Evolutionary conservation across 2,329 filamentous ascomycete species (phyloP).

Genomic region (Fusarium sp.): DNA sequence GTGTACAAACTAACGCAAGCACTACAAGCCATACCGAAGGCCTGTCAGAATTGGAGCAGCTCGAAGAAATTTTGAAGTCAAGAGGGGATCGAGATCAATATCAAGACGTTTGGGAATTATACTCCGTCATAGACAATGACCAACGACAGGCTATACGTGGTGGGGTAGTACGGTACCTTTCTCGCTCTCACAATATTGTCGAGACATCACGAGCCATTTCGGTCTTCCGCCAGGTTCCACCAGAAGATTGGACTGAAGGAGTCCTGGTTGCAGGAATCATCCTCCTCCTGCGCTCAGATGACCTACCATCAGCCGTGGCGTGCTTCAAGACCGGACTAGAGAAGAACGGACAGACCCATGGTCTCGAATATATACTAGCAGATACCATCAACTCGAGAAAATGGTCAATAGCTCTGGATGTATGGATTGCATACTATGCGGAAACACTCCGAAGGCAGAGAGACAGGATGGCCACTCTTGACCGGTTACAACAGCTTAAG

Average conservation of each 20-base stretch:
- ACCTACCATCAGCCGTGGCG: conserved; percentile 57
- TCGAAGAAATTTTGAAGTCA: conserved; percentile 47
- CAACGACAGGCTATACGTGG: conserved; percentile 51
- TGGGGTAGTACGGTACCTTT: conserved; percentile 59
- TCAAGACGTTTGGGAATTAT: conserved; percentile 62
- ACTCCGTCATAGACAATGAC: conserved; percentile 54
- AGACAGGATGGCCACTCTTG: conserved; percentile 24
- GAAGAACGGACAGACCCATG: conserved; percentile 53
- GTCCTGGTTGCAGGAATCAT: conserved; percentile 59
- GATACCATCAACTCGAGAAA: conserved; percentile 56
- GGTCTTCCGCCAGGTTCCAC: conserved; percentile 59
- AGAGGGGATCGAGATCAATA: conserved; percentile 49
- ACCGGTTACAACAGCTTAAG: conserved; percentile 43
- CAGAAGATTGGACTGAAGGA: conserved; percentile 58
- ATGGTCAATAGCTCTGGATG: conserved; percentile 56
- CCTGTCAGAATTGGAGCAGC: conserved; percentile 3
- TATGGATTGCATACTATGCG: conserved; percentile 56
- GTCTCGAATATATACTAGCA: conserved; percentile 62
- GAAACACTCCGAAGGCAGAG: conserved; percentile 29
- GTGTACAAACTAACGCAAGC: neutral
- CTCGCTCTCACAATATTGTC: conserved; percentile 58
- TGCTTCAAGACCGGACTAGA: conserved; percentile 59
- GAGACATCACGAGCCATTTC: conserved; percentile 63
- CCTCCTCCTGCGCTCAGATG: conserved; percentile 59
- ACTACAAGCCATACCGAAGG: neutral